These are phyloP conservation scores for Aspergillus eucalypticola DNA, from an alignment of 2,329 filamentous ascomycete genomes.

Conservation along the genomic window DNA sequence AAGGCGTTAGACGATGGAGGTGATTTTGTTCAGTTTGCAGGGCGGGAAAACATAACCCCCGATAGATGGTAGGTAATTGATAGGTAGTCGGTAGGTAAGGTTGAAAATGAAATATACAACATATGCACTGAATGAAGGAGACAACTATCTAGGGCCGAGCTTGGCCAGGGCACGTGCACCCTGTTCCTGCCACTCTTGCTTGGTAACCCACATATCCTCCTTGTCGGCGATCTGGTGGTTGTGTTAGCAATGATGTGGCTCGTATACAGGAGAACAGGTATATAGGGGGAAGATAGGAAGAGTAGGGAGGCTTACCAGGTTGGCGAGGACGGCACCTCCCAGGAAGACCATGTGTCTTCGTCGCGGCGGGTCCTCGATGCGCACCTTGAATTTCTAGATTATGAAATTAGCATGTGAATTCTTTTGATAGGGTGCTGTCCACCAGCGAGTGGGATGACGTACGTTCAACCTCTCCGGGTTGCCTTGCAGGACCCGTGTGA, in stretches of 20 bases:
- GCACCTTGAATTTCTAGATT: conserved; percentile 90
- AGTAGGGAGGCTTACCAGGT: conserved; percentile 63
- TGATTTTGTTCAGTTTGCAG: conserved; percentile 5
- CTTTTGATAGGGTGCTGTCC: background rate
- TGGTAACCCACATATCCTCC: conserved; percentile 98
- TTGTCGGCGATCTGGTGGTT: conserved; percentile 81
- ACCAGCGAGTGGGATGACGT: conserved; percentile 27
- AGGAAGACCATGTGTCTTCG: conserved; percentile 99
- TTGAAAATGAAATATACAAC: background rate
- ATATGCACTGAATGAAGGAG: conserved; percentile 10
- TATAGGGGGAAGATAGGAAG: background rate
- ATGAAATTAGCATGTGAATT: conserved; percentile 11
- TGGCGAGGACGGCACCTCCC: conserved; percentile 91
- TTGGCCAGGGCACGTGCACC: conserved; percentile 84
- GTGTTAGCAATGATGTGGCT: conserved; percentile 6
- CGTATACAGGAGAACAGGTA: background rate
- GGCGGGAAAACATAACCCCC: background rate
- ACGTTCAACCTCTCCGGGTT: conserved; percentile 86
- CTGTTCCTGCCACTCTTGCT: conserved; percentile 95
- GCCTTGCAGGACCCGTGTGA: conserved; percentile 84
- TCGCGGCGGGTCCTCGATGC: conserved; percentile 95
- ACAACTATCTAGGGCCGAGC: conserved; percentile 75
- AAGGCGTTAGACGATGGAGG: conserved; percentile 14
- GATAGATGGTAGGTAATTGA: background rate
- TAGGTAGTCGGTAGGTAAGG: background rate